Percentiles rank a stretch among this genome's conserved stretches.
Evolutionary conservation across 2,329 filamentous ascomycete species (phyloP).

Genomic region (Scedosporium minutisporum): DNA sequence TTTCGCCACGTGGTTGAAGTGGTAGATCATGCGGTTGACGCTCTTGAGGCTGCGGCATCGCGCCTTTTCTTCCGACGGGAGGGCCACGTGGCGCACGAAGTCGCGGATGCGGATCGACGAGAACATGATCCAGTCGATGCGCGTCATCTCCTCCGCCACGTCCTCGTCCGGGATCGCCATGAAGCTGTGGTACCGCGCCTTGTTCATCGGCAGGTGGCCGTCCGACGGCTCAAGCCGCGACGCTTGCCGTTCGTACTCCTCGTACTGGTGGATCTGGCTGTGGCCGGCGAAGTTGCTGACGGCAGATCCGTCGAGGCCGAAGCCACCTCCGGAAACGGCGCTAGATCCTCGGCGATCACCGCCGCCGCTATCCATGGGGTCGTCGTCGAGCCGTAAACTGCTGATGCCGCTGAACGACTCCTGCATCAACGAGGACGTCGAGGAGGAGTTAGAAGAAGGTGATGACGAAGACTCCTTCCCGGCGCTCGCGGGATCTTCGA

Average conservation of each 20-base stretch:
- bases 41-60: constrained; percentile 70
- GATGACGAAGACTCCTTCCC: constrained; percentile 13
- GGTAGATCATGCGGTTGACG: constrained; percentile 87
- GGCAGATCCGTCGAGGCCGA: background rate
- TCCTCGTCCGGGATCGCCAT: constrained; percentile 80
- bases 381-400: constrained; percentile 38
- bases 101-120: constrained; percentile 89
- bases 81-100: constrained; percentile 80
- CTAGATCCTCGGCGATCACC: background rate
- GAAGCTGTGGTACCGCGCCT: constrained; percentile 80
- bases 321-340: background rate
- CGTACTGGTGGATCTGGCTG: constrained; percentile 52
- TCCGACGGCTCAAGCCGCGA: constrained; percentile 58
- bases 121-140: constrained; percentile 98
- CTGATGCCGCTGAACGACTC: constrained; percentile 35
- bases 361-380: constrained; percentile 12
- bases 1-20: constrained; percentile 78
- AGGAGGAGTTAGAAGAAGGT: background rate
- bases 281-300: constrained; percentile 8
- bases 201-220: constrained; percentile 60
- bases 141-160: constrained; percentile 82
- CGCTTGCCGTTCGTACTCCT: constrained; percentile 74
- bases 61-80: constrained; percentile 61
- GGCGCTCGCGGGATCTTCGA: constrained; percentile 21
- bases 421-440: constrained; percentile 17